Evolutionary conservation across 805 yeast genomes (phyloP).

Genomic region (Nakazawaea ambrosiae): DNA sequence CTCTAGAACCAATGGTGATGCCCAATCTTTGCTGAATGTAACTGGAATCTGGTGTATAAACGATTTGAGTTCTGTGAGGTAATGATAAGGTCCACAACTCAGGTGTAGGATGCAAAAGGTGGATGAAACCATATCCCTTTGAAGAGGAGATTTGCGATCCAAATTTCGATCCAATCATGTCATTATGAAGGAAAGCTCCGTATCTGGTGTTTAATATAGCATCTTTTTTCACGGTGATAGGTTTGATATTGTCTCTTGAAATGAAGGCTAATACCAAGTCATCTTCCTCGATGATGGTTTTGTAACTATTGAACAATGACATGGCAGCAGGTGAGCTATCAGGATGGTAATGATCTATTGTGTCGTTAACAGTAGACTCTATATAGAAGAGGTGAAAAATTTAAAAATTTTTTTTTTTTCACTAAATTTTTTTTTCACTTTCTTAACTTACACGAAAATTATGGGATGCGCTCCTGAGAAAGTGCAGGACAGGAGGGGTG

Average conservation of each 20-base stretch:
- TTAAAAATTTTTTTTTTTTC: background rate
- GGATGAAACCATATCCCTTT: constrained; percentile 78
- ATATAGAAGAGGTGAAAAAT: background rate
- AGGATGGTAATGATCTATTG: too few species aligned
- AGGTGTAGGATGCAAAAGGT: constrained; percentile 84
- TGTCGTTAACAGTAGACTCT: too few species aligned
- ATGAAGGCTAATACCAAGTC: constrained; percentile 85
- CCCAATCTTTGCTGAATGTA: constrained; percentile 80
- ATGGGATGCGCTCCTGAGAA: too few species aligned
- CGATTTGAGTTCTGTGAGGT: constrained; percentile 97
- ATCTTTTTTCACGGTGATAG: constrained; percentile 54
- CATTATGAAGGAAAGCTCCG: constrained; percentile 81
- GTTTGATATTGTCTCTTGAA: constrained; percentile 72
- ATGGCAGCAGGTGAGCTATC: too few species aligned
- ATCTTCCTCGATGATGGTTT: constrained; percentile 70
- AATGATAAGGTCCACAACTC: constrained; percentile 94
- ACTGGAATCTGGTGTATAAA: constrained; percentile 91
- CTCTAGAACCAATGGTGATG: constrained; percentile 66
- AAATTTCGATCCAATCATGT: constrained; percentile 73
- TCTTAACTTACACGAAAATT: too few species aligned
- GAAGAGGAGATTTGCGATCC: constrained; percentile 77
- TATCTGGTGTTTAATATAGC: constrained; percentile 74
- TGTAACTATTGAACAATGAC: constrained; percentile 43
- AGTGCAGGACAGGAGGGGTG: too few species aligned
- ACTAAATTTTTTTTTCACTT: too few species aligned